phyloP scores from a whole-genome alignment of 2,329 filamentous ascomycete genomes.

The Fusarium incarnatum region DNA sequence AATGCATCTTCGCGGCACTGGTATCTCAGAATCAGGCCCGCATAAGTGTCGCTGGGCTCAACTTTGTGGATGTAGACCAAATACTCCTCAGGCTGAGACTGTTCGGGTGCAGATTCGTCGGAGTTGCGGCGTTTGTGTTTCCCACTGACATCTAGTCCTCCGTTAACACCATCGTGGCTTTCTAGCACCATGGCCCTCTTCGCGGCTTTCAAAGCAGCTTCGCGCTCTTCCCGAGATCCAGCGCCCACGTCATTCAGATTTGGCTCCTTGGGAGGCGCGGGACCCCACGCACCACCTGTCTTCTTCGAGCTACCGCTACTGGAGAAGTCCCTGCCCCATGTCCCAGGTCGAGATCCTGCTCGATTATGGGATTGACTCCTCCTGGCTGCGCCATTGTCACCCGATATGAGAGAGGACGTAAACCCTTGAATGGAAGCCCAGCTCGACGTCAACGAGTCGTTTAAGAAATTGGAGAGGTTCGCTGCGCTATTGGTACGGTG shows the following conservation, averaged over 20 bases:
- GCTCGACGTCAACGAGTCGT: conserved; percentile 63
- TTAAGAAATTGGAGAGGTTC: conserved; percentile 57
- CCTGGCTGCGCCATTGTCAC: conserved; percentile 39
- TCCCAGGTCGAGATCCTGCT: conserved; percentile 38
- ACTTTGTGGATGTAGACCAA: conserved; percentile 93
- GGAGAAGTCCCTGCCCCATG: conserved; percentile 35
- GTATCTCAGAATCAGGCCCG: conserved; percentile 90
- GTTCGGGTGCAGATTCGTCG: conserved; percentile 65
- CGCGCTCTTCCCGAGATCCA: conserved; percentile 65
- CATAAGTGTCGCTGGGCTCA: conserved; percentile 84
- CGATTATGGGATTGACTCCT: conserved; percentile 42
- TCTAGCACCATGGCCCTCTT: conserved; percentile 70
- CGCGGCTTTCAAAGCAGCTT: conserved; percentile 66
- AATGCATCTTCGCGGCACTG: conserved; percentile 86
- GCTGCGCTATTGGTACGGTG: conserved; percentile 52
- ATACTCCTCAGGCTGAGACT: conserved; percentile 76
- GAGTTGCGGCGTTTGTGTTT: conserved; percentile 75
- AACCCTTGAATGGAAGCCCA: conserved; percentile 68
- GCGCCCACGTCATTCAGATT: conserved; percentile 63
- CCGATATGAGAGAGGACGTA: conserved; percentile 58
- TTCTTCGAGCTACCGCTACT: conserved; percentile 31
- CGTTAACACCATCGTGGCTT: conserved; percentile 70
- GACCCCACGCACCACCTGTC: conserved; percentile 59
- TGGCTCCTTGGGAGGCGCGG: conserved; percentile 55
- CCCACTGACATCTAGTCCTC: conserved; percentile 65